These are phyloP conservation scores for Pyricularia pennisetigena DNA, from an alignment of 2,329 filamentous ascomycete species.

Conservation along the genomic window DNA sequence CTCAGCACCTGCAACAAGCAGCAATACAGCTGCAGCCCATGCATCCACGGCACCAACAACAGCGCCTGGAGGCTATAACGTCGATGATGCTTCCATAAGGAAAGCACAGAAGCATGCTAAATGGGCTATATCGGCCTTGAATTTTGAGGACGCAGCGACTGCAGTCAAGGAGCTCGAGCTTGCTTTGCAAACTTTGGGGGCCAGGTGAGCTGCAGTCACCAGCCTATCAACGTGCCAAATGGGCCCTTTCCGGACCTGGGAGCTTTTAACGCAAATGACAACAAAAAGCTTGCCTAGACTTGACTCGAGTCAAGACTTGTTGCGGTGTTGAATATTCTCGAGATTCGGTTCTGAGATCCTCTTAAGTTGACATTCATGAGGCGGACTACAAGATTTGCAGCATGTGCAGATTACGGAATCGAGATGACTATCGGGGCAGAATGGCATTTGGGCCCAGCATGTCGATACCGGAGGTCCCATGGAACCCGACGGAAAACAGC, in stretches of 20 bases:
- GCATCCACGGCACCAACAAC: constrained; percentile 7
- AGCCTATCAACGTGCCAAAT: not conserved
- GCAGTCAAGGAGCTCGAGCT: constrained; percentile 75
- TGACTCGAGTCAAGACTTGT: no score
- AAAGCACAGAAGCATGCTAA: constrained; percentile 91
- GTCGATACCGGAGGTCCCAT: no score
- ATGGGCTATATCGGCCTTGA: constrained; percentile 92
- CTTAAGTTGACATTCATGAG: no score
- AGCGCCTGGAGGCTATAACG: constrained; percentile 9
- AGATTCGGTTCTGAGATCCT: no score
- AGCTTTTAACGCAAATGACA: no score
- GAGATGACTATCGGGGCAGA: no score
- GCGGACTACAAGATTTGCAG: no score
- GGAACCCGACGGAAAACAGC: no score
- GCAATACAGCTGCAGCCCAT: constrained; percentile 2
- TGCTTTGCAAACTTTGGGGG: constrained; percentile 64
- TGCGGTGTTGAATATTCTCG: no score
- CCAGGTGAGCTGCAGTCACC: constrained; percentile 27
- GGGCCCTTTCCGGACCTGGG: not conserved
- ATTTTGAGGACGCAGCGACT: constrained; percentile 91
- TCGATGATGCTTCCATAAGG: constrained; percentile 61
- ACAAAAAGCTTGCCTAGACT: no score
- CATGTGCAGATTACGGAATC: no score
- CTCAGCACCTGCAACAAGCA: not conserved
- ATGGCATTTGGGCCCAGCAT: no score